Base-by-base conservation (phyloP, 2,329 filamentous ascomycete genomes). In the Podosphaera xanthii region DNA sequence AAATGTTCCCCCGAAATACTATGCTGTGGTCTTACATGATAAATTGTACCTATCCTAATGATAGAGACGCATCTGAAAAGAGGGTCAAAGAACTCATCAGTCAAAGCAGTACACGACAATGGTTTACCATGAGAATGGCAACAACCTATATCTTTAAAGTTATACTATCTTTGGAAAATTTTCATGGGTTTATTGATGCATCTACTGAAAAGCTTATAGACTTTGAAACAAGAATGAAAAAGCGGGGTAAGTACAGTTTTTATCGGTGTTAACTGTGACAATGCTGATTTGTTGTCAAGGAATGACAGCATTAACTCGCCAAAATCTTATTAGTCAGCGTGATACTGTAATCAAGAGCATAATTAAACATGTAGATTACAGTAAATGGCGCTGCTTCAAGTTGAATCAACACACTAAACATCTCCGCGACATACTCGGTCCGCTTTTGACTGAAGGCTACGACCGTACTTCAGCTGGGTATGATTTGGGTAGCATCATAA, bases 391-490 rank as follows among this genome's bases (percentile, higher is more conserved):
- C 12, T 55, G 50, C 4, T 35, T 53, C 0, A 54, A 60, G n/a
- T 53, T 70, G 5, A 48, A 40, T 1, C 33, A 59, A 8, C 66
- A 69, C 33, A 60, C 64, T 2, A 66, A 65, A 48, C 42, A 53
- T 3, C 62, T 75, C 3, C 70, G 72, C 0, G 72, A 77, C 30
- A 72, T 78, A 59, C 68, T 76, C 4, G 68, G 70, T 53, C 72
- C 74, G 0, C 65, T 77, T 0, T 64, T 73, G 10, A 72, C 75
- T 60, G 64, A 67, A 5, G 61, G 64, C 6, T 66, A 67, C 36
- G 63, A 69, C 59, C 69, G 71, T 0, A 59, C 67, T 3, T 67
- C 69, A 3, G 74, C 75, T 9, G 70, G 69, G 58, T 68, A 67
- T 52, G 76, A 77, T 59, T 70, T 68, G 1, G 65, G 65, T 1